Evolutionary conservation across 345 rosid genomes (phyloP), one percentile per base, ranked within the genome.

Genomic region (Citrus trifoliata): DNA sequence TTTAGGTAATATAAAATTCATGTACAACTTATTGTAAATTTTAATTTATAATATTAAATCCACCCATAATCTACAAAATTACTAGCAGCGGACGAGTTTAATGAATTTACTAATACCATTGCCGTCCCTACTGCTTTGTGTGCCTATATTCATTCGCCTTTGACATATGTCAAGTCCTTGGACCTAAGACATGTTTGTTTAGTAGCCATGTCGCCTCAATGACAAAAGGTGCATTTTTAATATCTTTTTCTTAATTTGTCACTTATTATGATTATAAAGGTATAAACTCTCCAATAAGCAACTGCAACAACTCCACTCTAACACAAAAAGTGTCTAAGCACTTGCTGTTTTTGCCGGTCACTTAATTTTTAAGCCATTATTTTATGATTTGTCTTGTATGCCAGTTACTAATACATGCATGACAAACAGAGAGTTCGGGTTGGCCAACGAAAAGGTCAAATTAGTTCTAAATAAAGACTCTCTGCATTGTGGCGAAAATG

Each of bases 111-210:
- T 0, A 1, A 0, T 35, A 6, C 1, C 1, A 6, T 35, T 35
- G 6, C 7, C 37, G 6, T 6, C 37, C 7, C 0, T 35, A 5
- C 67, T 69, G 28, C 58, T 63, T 59, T 70, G 58, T 51, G 79
- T 56, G 82, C 71, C 70, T 70, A 80, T 77, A 77, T 85, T 77
- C 84, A 75, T 75, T 68, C 80, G 78, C 71, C 75, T 63, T 62
- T 46, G 83, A 58, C 85, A 76, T 56, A 35, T 68, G 78, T 66
- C 73, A 33, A 76, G 66, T 80, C n/a, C 51, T 32, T 58, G 70
- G 51, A 3, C 18, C 51, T 46, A 13, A 46, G 86, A 84, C 78
- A 80, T 84, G 67, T 46, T 80, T 78, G 76, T 83, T 86, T 78
- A 82, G 73, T 13, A 71, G 3, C 40, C 40, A 71, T 71, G 37